Conservation (phyloP, 1,284 basidiomycete species). For the Pascua sp. region DNA sequence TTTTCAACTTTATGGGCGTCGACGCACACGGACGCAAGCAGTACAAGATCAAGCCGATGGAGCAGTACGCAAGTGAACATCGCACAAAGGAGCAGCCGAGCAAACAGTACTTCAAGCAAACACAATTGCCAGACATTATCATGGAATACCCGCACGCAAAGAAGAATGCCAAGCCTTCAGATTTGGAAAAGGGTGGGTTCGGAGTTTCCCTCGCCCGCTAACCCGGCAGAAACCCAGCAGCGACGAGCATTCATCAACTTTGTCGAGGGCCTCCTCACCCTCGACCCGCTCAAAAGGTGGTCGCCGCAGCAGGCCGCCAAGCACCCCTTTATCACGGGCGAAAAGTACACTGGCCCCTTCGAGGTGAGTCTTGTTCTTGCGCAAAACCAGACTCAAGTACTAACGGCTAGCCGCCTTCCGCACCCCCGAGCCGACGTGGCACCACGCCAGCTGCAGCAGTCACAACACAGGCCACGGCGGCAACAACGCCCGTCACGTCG, state of each 20-base stretch:
- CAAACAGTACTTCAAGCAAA: conserved; percentile 98
- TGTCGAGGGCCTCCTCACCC: conserved; percentile 85
- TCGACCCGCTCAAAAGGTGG: conserved; percentile 95
- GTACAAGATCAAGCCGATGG: conserved; percentile 83
- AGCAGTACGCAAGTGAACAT: conserved; percentile 93
- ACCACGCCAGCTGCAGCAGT: conserved; percentile 8
- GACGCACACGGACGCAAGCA: conserved; percentile 83
- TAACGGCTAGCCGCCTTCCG: conserved; percentile 11
- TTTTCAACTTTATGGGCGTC: conserved; percentile 73
- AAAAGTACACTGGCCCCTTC: conserved; percentile 85
- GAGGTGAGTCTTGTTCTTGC: conserved; percentile 60
- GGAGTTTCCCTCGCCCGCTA: neutral
- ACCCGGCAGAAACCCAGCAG: conserved; percentile 71
- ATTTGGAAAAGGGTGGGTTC: conserved; percentile 82
- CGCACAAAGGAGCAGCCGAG: conserved; percentile 93
- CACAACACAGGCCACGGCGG: conserved; percentile 13
- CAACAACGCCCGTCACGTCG: conserved; percentile 17
- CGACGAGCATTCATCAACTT: conserved; percentile 96
- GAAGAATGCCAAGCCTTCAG: conserved; percentile 71
- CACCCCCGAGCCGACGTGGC: conserved; percentile 6
- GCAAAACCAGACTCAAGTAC: too few species aligned
- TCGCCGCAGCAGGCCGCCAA: conserved; percentile 91
- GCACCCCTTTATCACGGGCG: conserved; percentile 97
- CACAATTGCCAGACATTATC: conserved; percentile 89
- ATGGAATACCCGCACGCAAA: conserved; percentile 87